Percentiles rank a stretch among this genome's conserved stretches.
These are phyloP conservation scores for Cryptococcus deneoformans DNA, from an alignment of 1,284 basidiomycete genomes.

Conservation along the genomic window DNA sequence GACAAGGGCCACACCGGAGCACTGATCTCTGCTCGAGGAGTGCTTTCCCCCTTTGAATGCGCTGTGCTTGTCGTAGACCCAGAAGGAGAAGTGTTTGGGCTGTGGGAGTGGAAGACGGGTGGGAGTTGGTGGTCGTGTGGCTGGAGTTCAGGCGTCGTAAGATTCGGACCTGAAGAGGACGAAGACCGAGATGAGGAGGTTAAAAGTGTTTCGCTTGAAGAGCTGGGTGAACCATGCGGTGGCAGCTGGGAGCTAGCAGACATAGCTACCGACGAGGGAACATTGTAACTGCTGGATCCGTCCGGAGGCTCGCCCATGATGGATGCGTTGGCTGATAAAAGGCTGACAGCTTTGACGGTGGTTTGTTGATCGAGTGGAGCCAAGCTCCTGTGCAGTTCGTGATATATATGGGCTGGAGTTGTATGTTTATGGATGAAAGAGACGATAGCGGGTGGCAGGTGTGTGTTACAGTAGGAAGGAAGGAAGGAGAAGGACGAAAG, in stretches of 20 bases:
- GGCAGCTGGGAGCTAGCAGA: not conserved
- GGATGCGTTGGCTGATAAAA: not conserved
- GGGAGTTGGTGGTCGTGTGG: constrained; percentile 1
- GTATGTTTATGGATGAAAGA: no score
- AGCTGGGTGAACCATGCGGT: constrained; percentile 13
- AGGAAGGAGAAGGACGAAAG: no score
- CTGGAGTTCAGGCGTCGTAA: constrained; percentile 10
- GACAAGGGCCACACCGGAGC: constrained; percentile 25
- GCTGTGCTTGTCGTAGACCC: constrained; percentile 25
- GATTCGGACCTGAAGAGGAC: constrained; percentile 9
- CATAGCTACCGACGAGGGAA: no score
- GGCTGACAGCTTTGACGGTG: no score
- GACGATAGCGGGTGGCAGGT: no score
- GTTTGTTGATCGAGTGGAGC: no score
- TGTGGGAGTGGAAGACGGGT: not conserved
- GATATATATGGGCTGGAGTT: no score
- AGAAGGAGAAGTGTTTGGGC: constrained; percentile 15
- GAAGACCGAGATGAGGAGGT: constrained; percentile 6
- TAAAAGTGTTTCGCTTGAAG: constrained; percentile 3
- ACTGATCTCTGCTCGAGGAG: constrained; percentile 29
- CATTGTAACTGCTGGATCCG: not conserved
- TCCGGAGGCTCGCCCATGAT: not conserved
- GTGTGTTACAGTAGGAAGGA: no score
- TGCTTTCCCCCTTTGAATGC: constrained; percentile 23
- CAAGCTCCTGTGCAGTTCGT: no score